Percentiles rank a stretch among this genome's conserved stretches.
Conservation (phyloP, 2,329 filamentous ascomycete species). For the Aspergillus fructus region DNA sequence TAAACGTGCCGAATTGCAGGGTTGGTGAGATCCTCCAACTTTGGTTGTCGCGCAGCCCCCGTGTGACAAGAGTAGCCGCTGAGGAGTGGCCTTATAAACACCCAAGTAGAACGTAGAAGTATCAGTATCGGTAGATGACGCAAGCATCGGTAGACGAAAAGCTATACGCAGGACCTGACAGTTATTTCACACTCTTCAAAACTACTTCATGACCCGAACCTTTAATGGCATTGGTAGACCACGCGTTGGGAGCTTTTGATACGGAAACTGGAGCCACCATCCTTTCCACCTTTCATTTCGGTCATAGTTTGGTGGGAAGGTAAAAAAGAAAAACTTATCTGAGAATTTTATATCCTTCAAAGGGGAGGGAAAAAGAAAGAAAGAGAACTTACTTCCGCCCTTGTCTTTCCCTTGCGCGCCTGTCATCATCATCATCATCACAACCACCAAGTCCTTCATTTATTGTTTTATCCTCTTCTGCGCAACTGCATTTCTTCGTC, state of each 20-base stretch:
- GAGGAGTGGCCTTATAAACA: background rate
- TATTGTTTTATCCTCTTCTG: background rate
- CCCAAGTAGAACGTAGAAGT: too few species aligned
- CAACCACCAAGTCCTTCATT: background rate
- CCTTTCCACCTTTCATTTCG: background rate
- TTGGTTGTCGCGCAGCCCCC: background rate
- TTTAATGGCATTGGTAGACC: background rate
- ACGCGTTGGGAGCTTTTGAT: background rate
- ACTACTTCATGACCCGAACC: background rate
- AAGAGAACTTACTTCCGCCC: background rate
- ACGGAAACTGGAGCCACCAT: background rate
- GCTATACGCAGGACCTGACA: too few species aligned
- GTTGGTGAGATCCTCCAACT: background rate
- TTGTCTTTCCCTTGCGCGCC: background rate
- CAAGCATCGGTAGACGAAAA: background rate
- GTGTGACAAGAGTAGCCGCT: background rate
- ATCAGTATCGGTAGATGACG: too few species aligned
- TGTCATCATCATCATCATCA: background rate
- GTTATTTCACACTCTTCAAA: too few species aligned
- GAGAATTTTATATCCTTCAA: background rate
- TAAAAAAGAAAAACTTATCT: background rate
- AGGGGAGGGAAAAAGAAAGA: constrained; percentile 4
- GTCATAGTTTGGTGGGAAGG: background rate
- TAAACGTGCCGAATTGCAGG: background rate
- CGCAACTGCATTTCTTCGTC: background rate